Conservation (phyloP, 2,329 filamentous ascomycete genomes). For the Paramyrothecium roridum region DNA sequence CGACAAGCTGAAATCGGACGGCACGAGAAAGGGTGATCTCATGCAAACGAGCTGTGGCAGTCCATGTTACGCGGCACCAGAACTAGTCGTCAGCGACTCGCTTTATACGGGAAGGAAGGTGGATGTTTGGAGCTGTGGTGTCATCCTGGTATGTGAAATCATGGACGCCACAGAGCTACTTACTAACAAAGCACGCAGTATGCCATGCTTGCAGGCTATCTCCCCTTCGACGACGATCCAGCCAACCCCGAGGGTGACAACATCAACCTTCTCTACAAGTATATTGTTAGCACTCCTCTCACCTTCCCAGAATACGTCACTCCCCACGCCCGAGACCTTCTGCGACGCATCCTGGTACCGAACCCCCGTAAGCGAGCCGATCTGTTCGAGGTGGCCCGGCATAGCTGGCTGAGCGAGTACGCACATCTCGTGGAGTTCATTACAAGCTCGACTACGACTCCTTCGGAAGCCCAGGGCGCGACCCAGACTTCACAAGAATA, state of each 20-base stretch:
- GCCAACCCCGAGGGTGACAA: slow-evolving; percentile 98
- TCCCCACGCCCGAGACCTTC: slow-evolving; percentile 87
- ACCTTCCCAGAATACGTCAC: slow-evolving; percentile 99
- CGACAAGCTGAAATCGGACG: slow-evolving; percentile 72
- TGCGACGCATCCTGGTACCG: slow-evolving; percentile 90
- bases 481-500: slow-evolving; percentile 59
- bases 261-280: slow-evolving; percentile 98
- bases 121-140: slow-evolving; percentile 98
- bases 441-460: slow-evolving; percentile 88
- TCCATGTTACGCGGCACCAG: slow-evolving; percentile 94
- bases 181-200: slow-evolving; percentile 58
- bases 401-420: slow-evolving; percentile 97
- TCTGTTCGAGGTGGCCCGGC: slow-evolving; percentile 92
- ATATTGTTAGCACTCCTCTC: slow-evolving; percentile 94
- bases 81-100: slow-evolving; percentile 95
- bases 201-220: slow-evolving; percentile 95
- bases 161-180: not conserved
- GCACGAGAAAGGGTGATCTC: slow-evolving; percentile 80
- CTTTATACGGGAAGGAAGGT: slow-evolving; percentile 97
- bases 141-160: slow-evolving; percentile 76
- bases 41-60: slow-evolving; percentile 99
- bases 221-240: slow-evolving; percentile 97
- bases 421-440: slow-evolving; percentile 96
- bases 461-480: slow-evolving; percentile 79
- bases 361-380: slow-evolving; percentile 94